phyloP scores from a whole-genome alignment of 345 rosid species.

The Eutrema heterophyllum region DNA sequence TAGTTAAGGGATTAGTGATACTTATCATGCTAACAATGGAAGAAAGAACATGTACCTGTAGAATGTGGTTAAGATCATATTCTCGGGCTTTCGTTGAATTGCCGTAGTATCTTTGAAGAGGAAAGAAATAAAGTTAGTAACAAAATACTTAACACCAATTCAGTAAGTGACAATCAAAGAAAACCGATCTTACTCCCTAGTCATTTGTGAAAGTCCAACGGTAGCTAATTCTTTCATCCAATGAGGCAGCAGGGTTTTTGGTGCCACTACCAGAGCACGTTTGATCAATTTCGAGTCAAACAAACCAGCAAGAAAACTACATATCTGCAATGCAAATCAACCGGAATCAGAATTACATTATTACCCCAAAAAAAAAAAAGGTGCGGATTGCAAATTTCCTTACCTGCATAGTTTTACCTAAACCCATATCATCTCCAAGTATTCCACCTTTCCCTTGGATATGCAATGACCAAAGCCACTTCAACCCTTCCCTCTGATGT shows the following conservation, averaged over 20 bases:
- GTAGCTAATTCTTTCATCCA: slow-evolving; percentile 90
- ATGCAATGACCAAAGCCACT: slow-evolving; percentile 95
- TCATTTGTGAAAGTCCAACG: slow-evolving; percentile 82
- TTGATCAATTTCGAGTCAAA: slow-evolving; percentile 74
- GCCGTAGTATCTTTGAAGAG: slow-evolving; percentile 64
- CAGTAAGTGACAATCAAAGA: neutral
- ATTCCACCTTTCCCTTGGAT: slow-evolving; percentile 92
- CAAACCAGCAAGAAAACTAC: slow-evolving; percentile 90
- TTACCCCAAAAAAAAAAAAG: neutral
- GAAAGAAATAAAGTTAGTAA: neutral
- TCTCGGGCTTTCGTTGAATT: slow-evolving; percentile 67
- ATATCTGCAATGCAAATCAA: slow-evolving; percentile 52
- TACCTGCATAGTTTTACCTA: slow-evolving; percentile 99
- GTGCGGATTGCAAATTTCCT: neutral
- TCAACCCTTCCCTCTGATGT: slow-evolving; percentile 87
- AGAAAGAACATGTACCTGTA: slow-evolving; percentile 52
- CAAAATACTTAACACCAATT: neutral
- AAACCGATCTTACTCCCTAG: slow-evolving; percentile 67
- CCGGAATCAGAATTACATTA: neutral
- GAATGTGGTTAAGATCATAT: slow-evolving; percentile 79
- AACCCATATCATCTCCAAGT: slow-evolving; percentile 97
- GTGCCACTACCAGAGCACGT: slow-evolving; percentile 84
- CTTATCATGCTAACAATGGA: slow-evolving; percentile 7
- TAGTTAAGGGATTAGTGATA: slow-evolving; percentile 1
- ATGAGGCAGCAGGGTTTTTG: slow-evolving; percentile 88